These are phyloP conservation scores for Pyrenophora tritici-repentis DNA, from an alignment of 2,329 filamentous ascomycete species.

Conservation along the genomic window DNA sequence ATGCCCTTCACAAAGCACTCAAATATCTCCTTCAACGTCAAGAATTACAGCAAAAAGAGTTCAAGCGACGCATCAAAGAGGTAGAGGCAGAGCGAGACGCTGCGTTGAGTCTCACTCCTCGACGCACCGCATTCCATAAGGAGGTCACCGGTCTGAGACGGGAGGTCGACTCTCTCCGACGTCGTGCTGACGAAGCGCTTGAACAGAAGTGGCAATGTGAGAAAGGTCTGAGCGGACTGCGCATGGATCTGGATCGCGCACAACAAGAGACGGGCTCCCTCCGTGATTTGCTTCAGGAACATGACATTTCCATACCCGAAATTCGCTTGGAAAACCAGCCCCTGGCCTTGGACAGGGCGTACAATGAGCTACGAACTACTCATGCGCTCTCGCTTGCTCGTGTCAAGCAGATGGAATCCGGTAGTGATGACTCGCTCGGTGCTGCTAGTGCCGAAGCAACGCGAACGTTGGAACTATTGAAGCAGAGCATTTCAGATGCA, in stretches of 20 bases:
- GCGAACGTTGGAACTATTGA: constrained; percentile 67
- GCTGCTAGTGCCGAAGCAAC: constrained; percentile 57
- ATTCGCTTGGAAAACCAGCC: constrained; percentile 61
- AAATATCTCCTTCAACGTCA: constrained; percentile 85
- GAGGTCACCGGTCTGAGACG: constrained; percentile 80
- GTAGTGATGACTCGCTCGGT: constrained; percentile 50
- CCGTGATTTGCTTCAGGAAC: constrained; percentile 75
- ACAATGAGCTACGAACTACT: constrained; percentile 73
- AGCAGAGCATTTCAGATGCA: constrained; percentile 70
- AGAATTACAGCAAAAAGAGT: constrained; percentile 80
- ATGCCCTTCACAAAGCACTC: constrained; percentile 86
- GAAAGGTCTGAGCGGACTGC: constrained; percentile 82
- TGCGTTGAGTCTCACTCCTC: constrained; percentile 70
- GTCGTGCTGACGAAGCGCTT: constrained; percentile 88
- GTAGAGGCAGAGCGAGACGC: constrained; percentile 80
- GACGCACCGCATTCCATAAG: constrained; percentile 78
- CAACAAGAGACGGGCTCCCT: constrained; percentile 91
- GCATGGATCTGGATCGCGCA: constrained; percentile 95
- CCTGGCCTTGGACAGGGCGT: constrained; percentile 73
- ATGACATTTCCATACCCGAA: constrained; percentile 76
- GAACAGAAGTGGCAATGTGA: constrained; percentile 97
- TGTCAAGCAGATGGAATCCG: constrained; percentile 67
- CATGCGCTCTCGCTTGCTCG: constrained; percentile 70
- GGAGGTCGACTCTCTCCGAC: constrained; percentile 82
- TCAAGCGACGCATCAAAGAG: constrained; percentile 76